Base-by-base conservation (phyloP, 2,329 filamentous ascomycete species). In the Colletotrichum cuscutae region DNA sequence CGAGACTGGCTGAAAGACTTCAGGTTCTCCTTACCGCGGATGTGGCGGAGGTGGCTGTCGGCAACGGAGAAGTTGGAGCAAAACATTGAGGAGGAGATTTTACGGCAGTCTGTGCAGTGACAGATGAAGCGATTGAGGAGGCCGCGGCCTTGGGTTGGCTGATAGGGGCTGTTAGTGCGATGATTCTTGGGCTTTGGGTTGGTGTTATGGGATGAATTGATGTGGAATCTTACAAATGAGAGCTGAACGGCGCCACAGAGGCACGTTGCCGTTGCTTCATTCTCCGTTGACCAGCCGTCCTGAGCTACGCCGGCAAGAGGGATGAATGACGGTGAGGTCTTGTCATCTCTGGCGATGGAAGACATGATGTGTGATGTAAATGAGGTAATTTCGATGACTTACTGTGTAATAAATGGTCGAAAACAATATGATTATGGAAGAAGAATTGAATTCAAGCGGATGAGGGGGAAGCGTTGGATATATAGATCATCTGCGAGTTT, bases 11-110 rank as follows among this genome's bases (percentile, higher is more conserved):
- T 75, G 71, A 81, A 91, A 1, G 76, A 74, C n/a, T 78, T 87
- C n/a, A 91, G 82, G 35, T 85, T 86, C 0, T 88, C 86, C 4
- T 81, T 79, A 11, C 89, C 89, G 11, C 89, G 87, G 0, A 88
- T 9, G 75, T 90, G 85, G 58, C 78, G 84, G 0, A 90, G 75
- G 70, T 86, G 71, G 1, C 78, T 76, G 77, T 89, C 83, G 15
- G 77, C 74, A 46, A 90, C 79, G 72, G 84, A 83, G 77, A 92
- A 90, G 80, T 90, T 91, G 65, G 88, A 87, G 2, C 89, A 86
- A 79, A 90, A 91, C 87, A 90, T 90, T 0, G 89, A 90, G 0
- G 89, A 89, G 0, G 89, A 91, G 73, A 92, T 84, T 76, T 92
- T 92, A 76, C 84, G 89, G 80, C 89, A 91, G 80, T 92, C 89